Evolutionary conservation across 805 yeast genomes (phyloP).

Genomic region (Metschnikowia picachoensis): DNA sequence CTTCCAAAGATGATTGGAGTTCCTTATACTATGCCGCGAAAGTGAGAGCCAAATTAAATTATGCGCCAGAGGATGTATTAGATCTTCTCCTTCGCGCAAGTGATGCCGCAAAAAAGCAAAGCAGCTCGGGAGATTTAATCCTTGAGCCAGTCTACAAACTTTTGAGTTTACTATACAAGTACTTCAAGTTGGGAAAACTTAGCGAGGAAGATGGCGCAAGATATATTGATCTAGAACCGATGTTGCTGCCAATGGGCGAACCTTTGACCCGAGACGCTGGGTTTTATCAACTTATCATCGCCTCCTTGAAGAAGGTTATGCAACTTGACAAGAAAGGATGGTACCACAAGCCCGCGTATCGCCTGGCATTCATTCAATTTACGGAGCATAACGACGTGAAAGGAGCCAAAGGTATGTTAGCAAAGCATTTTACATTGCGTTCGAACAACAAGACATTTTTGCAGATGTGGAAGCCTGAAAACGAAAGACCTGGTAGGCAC

Average conservation of each 20-base stretch:
- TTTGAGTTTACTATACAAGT: constrained; percentile 57
- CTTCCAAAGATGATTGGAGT: constrained; percentile 54
- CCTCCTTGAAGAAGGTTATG: constrained; percentile 45
- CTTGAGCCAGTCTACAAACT: constrained; percentile 77
- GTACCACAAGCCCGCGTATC: constrained; percentile 83
- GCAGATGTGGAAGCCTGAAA: constrained; percentile 90
- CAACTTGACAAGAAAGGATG: constrained; percentile 75
- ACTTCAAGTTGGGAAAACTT: constrained; percentile 37
- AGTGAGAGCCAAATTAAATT: constrained; percentile 47
- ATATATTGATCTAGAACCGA: constrained; percentile 36
- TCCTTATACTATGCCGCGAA: constrained; percentile 57
- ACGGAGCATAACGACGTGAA: constrained; percentile 50
- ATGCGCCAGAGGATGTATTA: constrained; percentile 32
- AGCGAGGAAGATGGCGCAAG: constrained; percentile 34
- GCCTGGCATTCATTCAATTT: constrained; percentile 59
- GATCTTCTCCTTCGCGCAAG: constrained; percentile 45
- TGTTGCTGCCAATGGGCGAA: constrained; percentile 2
- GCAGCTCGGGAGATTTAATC: constrained; percentile 48
- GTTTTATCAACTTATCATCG: constrained; percentile 41
- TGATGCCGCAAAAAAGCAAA: constrained; percentile 32
- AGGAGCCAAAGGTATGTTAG: constrained; percentile 63
- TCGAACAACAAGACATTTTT: constrained; percentile 68
- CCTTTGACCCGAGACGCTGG: constrained; percentile 15
- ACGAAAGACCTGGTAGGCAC: constrained; percentile 90
- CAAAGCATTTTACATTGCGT: constrained; percentile 58